A percentile compares a stretch with the other conserved stretches of the same genome.
Conservation (phyloP, 768 basidiomycete species). For the Boletus tylopilopsis region DNA sequence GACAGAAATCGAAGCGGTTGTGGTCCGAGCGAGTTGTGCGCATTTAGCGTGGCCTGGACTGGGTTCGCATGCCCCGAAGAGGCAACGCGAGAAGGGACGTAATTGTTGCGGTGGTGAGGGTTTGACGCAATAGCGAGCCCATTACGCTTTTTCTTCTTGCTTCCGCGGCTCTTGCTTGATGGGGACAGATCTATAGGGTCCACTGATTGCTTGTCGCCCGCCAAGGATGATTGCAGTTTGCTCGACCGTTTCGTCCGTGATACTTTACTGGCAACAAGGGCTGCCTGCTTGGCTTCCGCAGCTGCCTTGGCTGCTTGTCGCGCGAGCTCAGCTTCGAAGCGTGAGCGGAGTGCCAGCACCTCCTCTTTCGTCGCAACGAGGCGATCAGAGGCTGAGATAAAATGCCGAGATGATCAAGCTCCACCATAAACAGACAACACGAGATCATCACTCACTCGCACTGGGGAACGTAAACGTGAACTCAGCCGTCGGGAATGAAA, state of each 20-base stretch:
- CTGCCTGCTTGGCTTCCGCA: conserved; percentile 50
- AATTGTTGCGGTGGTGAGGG: conserved; percentile 93
- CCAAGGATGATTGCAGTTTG: conserved; percentile 33
- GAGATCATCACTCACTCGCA: conserved; percentile 60
- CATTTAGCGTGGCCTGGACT: conserved; percentile 38
- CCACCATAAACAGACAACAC: conserved; percentile 17
- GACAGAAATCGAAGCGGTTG: conserved; percentile 63
- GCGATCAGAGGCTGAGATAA: conserved; percentile 63
- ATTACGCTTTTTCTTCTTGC: conserved; percentile 93
- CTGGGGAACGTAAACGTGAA: conserved; percentile 64
- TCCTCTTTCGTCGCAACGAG: conserved; percentile 66
- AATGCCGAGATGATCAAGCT: conserved; percentile 27
- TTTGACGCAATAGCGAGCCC: conserved; percentile 91
- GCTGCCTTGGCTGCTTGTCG: conserved; percentile 57
- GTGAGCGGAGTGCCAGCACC: conserved; percentile 57
- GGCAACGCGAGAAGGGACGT: conserved; percentile 81
- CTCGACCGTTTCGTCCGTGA: conserved; percentile 36
- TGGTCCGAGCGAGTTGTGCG: conserved; percentile 53
- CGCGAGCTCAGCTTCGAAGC: conserved; percentile 72
- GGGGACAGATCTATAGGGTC: conserved; percentile 39
- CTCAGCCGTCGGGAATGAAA: conserved; percentile 45
- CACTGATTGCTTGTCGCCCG: conserved; percentile 32
- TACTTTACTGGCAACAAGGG: conserved; percentile 35
- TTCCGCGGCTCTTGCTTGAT: conserved; percentile 28
- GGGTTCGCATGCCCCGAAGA: conserved; percentile 39